Percentiles rank a stretch among this genome's conserved stretches.
phyloP scores from a whole-genome alignment of 1,139 yeast genomes.

The Suhomyces anneliseae region DNA sequence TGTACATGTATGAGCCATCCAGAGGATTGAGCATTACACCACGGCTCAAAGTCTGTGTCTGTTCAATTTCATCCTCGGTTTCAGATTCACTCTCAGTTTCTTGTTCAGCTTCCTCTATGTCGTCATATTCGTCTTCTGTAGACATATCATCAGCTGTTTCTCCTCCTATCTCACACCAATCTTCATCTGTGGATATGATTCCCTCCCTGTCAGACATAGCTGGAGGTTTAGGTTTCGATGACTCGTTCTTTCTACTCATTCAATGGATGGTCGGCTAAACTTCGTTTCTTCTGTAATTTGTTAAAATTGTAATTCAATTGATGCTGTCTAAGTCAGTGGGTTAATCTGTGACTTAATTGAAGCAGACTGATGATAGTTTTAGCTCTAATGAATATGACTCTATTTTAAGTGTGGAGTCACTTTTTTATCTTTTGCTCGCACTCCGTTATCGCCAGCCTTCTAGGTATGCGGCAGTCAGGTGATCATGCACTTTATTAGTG shows the following conservation, averaged over 20 bases:
- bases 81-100: background rate
- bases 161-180: conserved; percentile 5
- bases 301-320: no score
- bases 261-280: background rate
- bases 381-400: no score
- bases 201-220: conserved; percentile 12
- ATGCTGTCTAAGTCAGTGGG: no score
- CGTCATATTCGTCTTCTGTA: conserved; percentile 5
- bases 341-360: no score
- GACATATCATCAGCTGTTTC: conserved; percentile 6
- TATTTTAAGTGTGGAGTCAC: no score
- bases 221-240: background rate
- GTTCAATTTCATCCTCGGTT: conserved; percentile 2
- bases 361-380: no score
- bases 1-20: conserved; percentile 11
- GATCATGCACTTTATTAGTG: no score
- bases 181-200: conserved; percentile 16
- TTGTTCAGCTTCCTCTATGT: conserved; percentile 2
- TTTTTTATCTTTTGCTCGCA: no score
- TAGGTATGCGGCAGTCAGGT: no score
- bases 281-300: no score
- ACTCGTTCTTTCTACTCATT: background rate
- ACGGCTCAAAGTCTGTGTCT: background rate
- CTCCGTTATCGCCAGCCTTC: no score
- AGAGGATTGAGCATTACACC: conserved; percentile 3